phyloP scores from a whole-genome alignment of 352 stramenopile genomes.

The Phytophthora sojae region DNA sequence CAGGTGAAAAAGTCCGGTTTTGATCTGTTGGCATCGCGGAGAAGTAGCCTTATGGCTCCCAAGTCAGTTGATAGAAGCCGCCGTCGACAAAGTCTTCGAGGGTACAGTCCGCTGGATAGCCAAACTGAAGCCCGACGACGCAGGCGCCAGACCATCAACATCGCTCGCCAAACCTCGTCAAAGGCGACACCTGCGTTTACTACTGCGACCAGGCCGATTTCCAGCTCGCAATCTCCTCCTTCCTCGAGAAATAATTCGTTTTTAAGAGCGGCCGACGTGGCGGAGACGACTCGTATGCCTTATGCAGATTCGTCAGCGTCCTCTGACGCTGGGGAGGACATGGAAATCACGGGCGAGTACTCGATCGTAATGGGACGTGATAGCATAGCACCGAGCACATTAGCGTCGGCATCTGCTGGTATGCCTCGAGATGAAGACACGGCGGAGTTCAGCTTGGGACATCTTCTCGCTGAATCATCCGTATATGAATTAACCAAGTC shows the following conservation, averaged over 20 bases:
- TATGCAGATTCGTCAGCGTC: constrained; percentile 85
- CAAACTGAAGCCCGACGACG: constrained; percentile 68
- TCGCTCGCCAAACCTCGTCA: constrained; percentile 23
- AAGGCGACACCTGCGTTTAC: constrained; percentile 14
- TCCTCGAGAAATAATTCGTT: constrained; percentile 49
- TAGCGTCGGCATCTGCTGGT: constrained; percentile 6
- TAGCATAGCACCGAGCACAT: constrained; percentile 11
- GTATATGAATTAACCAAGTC: constrained; percentile 49
- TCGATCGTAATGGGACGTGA: constrained; percentile 34
- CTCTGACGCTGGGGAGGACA: constrained; percentile 83
- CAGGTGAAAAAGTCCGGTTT: constrained; percentile 39
- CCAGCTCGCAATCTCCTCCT: constrained; percentile 20
- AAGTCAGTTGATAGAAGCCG: constrained; percentile 45
- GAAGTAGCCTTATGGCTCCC: constrained; percentile 36
- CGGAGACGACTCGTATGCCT: constrained; percentile 40
- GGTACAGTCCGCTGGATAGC: constrained; percentile 83
- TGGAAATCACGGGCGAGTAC: constrained; percentile 89
- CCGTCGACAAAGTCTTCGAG: constrained; percentile 70
- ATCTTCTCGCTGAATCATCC: constrained; percentile 66
- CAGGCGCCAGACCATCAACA: constrained; percentile 52
- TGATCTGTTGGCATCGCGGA: constrained; percentile 32
- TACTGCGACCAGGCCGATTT: constrained; percentile 5
- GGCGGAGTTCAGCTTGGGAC: constrained; percentile 66
- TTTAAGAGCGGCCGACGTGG: constrained; percentile 38
- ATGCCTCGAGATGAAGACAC: constrained; percentile 54